A percentile compares a stretch with the other conserved stretches of the same genome.
phyloP scores from a whole-genome alignment of 257 asterid species.

The Echites panduratus region DNA sequence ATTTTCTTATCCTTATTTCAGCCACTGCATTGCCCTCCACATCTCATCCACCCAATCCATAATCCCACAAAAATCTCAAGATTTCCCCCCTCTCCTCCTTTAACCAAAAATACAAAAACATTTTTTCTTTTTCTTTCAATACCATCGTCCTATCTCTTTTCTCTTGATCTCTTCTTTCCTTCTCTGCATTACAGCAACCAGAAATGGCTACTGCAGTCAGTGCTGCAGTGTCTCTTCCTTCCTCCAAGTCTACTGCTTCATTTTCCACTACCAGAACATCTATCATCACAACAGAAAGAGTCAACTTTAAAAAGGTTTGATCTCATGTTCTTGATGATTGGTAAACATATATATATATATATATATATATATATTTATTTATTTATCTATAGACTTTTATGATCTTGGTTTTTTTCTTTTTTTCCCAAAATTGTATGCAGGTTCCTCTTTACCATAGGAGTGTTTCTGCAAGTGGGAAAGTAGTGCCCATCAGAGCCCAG shows the following conservation, averaged over 20 bases:
- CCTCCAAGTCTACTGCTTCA: constrained; percentile 64
- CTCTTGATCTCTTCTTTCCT: constrained; percentile 10
- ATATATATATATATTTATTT: no score
- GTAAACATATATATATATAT: no score
- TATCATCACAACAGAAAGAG: constrained; percentile 50
- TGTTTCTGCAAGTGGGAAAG: constrained; percentile 43
- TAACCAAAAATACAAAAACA: background rate
- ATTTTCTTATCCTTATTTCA: constrained; percentile 25
- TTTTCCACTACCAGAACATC: constrained; percentile 50
- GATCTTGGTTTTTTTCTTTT: background rate
- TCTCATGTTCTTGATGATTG: background rate
- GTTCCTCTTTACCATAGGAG: constrained; percentile 52
- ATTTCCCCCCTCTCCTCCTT: background rate
- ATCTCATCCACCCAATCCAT: constrained; percentile 28
- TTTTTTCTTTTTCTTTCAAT: background rate
- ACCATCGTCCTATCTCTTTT: constrained; percentile 10
- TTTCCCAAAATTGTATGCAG: constrained; percentile 21
- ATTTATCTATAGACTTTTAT: background rate
- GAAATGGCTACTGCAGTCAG: constrained; percentile 90
- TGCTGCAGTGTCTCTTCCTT: constrained; percentile 88
- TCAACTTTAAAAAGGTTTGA: constrained; percentile 63
- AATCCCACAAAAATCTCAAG: constrained; percentile 11
- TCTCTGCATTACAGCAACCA: constrained; percentile 1
- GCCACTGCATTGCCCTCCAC: constrained; percentile 24
- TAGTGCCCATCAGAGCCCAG: constrained; percentile 71